Conservation (phyloP, 2,329 filamentous ascomycete species). For the Aspergillus ochraceus region DNA sequence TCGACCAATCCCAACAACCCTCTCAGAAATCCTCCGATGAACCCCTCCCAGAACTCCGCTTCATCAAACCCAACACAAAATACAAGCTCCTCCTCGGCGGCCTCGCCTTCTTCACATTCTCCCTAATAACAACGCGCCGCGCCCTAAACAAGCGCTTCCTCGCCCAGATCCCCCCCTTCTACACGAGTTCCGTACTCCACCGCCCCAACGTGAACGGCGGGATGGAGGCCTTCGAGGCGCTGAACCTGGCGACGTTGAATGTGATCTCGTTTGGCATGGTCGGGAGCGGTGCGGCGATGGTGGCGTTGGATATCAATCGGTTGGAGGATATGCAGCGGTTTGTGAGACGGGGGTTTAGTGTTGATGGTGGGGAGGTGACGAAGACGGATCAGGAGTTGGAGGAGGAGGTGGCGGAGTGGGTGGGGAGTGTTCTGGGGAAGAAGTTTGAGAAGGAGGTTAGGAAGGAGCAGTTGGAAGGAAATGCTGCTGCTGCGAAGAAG, state of each 20-base stretch:
- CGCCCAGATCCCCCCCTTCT: constrained; percentile 68
- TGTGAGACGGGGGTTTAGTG: constrained; percentile 53
- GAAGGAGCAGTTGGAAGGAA: constrained; percentile 25
- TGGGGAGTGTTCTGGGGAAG: constrained; percentile 49
- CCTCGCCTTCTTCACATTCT: constrained; percentile 71
- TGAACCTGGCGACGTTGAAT: constrained; percentile 85
- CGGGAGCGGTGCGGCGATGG: constrained; percentile 70
- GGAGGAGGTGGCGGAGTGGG: constrained; percentile 56
- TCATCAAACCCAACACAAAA: constrained; percentile 25
- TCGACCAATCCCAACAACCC: constrained; percentile 6
- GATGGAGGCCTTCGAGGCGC: constrained; percentile 75
- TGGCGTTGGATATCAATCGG: constrained; percentile 73
- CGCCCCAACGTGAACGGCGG: constrained; percentile 58
- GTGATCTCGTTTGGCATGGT: constrained; percentile 75
- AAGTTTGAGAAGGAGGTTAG: constrained; percentile 48
- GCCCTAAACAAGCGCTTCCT: constrained; percentile 65
- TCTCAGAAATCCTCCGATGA: constrained; percentile 4
- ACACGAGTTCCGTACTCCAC: constrained; percentile 51
- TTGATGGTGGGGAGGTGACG: constrained; percentile 59
- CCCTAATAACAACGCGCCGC: constrained; percentile 69
- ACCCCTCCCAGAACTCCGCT: constrained; percentile 8
- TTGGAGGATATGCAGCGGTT: constrained; percentile 64
- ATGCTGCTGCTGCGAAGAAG: not conserved
- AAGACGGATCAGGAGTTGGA: constrained; percentile 50
- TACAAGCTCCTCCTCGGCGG: constrained; percentile 68